These are phyloP conservation scores for Teratosphaeria destructans DNA, from an alignment of 2,329 filamentous ascomycete species.

Conservation along the genomic window DNA sequence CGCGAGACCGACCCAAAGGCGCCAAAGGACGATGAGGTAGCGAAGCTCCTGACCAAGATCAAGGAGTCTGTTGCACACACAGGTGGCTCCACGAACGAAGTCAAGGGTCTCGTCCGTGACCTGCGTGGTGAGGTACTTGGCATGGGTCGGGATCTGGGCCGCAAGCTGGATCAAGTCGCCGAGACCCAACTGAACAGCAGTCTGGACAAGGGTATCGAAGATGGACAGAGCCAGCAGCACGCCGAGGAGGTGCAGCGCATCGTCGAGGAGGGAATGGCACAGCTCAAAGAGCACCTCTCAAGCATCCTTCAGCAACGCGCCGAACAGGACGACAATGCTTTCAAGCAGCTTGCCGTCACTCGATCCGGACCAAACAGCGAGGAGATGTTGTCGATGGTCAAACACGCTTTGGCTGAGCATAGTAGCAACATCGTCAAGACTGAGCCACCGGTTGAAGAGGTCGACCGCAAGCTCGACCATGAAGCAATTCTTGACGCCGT, in stretches of 20 bases:
- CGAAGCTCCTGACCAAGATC: conserved; percentile 73
- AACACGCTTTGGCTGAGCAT: conserved; percentile 59
- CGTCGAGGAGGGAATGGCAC: conserved; percentile 67
- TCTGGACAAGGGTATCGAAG: conserved; percentile 33
- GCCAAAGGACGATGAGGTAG: conserved; percentile 62
- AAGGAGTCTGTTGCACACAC: conserved; percentile 85
- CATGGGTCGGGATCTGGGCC: conserved; percentile 84
- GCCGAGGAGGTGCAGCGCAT: conserved; percentile 66
- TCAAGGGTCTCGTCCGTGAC: conserved; percentile 82
- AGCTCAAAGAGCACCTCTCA: conserved; percentile 78
- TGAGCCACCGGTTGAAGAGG: conserved; percentile 14
- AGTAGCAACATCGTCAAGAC: conserved; percentile 32
- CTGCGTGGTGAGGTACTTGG: conserved; percentile 84
- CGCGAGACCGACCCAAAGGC: conserved; percentile 33
- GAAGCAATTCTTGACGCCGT: conserved; percentile 83
- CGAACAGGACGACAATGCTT: conserved; percentile 32
- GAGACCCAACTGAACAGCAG: conserved; percentile 20
- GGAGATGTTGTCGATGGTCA: conserved; percentile 77
- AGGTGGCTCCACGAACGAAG: conserved; percentile 80
- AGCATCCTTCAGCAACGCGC: conserved; percentile 66
- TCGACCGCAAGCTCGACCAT: conserved; percentile 31
- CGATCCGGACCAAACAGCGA: conserved; percentile 42
- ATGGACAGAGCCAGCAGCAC: conserved; percentile 30
- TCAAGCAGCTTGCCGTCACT: conserved; percentile 33
- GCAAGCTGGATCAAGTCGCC: conserved; percentile 65